Conservation (phyloP, 1,139 yeast species). For the Waltiozyma sp. region DNA sequence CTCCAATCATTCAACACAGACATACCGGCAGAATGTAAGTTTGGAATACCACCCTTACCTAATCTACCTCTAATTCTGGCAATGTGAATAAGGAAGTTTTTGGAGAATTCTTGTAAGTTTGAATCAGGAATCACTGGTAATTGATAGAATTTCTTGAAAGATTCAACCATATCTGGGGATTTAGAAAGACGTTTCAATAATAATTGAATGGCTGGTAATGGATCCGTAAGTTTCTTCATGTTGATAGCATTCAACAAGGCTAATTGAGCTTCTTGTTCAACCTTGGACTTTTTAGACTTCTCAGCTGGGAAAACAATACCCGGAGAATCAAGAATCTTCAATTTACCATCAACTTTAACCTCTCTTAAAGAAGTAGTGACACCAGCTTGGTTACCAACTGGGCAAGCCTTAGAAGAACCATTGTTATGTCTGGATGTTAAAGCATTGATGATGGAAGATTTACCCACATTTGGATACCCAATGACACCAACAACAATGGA, state of each 20-base stretch:
- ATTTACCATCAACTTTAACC: conserved; percentile 82
- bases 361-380: conserved; percentile 88
- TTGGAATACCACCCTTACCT: conserved; percentile 89
- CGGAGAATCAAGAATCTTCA: conserved; percentile 87
- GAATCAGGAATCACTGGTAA: conserved; percentile 68
- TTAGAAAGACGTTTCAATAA: conserved; percentile 66
- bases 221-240: conserved; percentile 76
- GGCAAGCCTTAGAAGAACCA: conserved; percentile 59
- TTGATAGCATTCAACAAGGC: conserved; percentile 86
- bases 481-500: conserved; percentile 93
- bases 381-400: conserved; percentile 97
- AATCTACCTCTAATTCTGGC: conserved; percentile 90
- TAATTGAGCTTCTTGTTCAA: conserved; percentile 76
- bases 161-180: conserved; percentile 63
- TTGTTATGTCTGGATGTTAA: conserved; percentile 75
- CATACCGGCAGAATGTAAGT: conserved; percentile 73
- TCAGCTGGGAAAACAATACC: conserved; percentile 93
- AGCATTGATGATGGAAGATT: conserved; percentile 88
- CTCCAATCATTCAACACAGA: conserved; percentile 91
- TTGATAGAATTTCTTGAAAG: conserved; percentile 60
- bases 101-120: conserved; percentile 57
- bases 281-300: conserved; percentile 35
- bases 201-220: conserved; percentile 69
- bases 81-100: conserved; percentile 81
- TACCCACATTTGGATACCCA: conserved; percentile 94